Evolutionary conservation across 2,329 filamentous ascomycete genomes (phyloP).

Genomic region (Aspergillus arachidicola): DNA sequence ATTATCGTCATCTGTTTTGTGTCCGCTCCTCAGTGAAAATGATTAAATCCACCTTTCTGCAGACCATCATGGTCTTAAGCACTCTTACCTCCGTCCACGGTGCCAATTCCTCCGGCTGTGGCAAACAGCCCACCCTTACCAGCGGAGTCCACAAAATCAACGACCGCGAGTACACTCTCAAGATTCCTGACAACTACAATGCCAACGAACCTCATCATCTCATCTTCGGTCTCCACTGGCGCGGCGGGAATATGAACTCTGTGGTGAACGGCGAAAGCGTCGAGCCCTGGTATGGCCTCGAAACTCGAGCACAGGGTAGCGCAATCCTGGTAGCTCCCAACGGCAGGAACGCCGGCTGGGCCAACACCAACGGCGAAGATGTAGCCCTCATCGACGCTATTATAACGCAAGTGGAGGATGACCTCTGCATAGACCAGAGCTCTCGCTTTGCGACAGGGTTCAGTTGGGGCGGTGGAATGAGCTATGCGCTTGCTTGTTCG

Average conservation of each 20-base stretch:
- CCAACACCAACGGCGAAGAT: constrained; percentile 47
- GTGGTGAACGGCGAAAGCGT: constrained; percentile 34
- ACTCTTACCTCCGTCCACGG: constrained; percentile 3
- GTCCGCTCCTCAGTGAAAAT: not conserved
- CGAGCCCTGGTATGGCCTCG: constrained; percentile 47
- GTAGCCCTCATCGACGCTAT: constrained; percentile 33
- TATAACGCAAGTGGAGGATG: constrained; percentile 38
- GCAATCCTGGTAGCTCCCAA: constrained; percentile 51
- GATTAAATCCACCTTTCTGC: not conserved
- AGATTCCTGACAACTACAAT: constrained; percentile 39
- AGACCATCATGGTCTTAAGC: not conserved
- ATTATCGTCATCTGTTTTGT: no score
- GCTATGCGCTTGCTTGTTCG: constrained; percentile 46
- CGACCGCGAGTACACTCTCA: constrained; percentile 17
- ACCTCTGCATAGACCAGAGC: constrained; percentile 47
- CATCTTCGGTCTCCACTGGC: constrained; percentile 48
- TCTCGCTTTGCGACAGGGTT: constrained; percentile 49
- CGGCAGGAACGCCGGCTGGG: constrained; percentile 48
- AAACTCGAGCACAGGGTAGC: constrained; percentile 36
- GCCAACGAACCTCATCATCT: constrained; percentile 42
- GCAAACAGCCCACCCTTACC: constrained; percentile 15
- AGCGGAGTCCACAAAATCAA: constrained; percentile 16
- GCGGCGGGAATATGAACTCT: constrained; percentile 42
- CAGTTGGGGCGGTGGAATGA: constrained; percentile 50
- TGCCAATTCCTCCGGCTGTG: constrained; percentile 28